These are phyloP conservation scores for Ogataea polymorpha DNA, from an alignment of 805 yeast species.

Conservation along the genomic window DNA sequence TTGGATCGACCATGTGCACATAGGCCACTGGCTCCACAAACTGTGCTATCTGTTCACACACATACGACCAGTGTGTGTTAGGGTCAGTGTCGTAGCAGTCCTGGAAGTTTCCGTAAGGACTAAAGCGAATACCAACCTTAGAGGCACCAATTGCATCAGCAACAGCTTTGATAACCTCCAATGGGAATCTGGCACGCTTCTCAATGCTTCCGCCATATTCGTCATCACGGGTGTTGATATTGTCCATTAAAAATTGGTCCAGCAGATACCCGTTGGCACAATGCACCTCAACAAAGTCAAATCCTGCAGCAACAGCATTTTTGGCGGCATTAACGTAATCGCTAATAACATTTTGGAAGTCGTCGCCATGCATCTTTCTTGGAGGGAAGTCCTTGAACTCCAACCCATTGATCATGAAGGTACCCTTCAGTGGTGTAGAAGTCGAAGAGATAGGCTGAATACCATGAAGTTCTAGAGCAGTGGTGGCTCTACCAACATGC, in stretches of 20 bases:
- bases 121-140: constrained; percentile 45
- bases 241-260: constrained; percentile 38
- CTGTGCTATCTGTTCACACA: constrained; percentile 36
- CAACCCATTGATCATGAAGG: background rate
- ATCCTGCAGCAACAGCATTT: constrained; percentile 36
- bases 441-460: constrained; percentile 38
- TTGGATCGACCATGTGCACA: constrained; percentile 50
- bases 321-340: constrained; percentile 44
- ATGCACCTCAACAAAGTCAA: constrained; percentile 42
- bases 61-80: constrained; percentile 35
- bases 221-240: constrained; percentile 38
- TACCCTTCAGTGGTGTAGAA: constrained; percentile 35
- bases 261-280: constrained; percentile 40
- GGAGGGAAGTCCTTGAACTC: constrained; percentile 11
- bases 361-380: constrained; percentile 34
- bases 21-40: constrained; percentile 32
- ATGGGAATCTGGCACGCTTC: constrained; percentile 38
- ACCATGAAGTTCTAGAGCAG: constrained; percentile 33
- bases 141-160: constrained; percentile 51
- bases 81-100: constrained; percentile 38
- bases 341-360: constrained; percentile 44
- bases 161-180: constrained; percentile 50
- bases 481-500: constrained; percentile 41
- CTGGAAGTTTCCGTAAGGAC: constrained; percentile 44
- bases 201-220: constrained; percentile 43